Conservation (phyloP, 768 basidiomycete species). For the Lentinula sp. region DNA sequence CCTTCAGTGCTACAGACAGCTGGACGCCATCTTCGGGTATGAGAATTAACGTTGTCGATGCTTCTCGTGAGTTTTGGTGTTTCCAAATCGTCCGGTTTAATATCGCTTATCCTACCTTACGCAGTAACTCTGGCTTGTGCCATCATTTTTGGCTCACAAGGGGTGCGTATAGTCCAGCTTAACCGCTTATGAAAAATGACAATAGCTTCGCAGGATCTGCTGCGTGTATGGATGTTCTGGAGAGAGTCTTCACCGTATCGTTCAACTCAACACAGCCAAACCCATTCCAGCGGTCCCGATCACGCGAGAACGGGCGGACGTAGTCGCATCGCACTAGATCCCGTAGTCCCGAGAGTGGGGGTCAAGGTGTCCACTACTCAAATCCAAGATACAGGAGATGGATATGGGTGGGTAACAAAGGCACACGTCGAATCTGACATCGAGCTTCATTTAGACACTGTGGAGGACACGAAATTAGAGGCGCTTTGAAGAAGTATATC, state of each 20-base stretch:
- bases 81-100: no score
- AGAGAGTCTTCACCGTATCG: background rate
- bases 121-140: background rate
- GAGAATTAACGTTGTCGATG: background rate
- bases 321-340: background rate
- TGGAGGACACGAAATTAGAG: background rate
- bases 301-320: background rate
- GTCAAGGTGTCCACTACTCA: background rate
- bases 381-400: background rate
- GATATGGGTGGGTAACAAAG: background rate
- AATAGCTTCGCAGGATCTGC: background rate
- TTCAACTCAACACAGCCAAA: background rate
- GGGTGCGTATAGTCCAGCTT: background rate
- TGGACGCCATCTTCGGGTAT: background rate
- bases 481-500: background rate
- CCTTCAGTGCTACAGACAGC: background rate
- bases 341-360: background rate
- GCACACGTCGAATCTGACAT: background rate
- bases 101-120: background rate
- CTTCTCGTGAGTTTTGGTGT: background rate
- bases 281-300: background rate
- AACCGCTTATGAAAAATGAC: background rate
- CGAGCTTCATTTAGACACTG: background rate
- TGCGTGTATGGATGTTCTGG: background rate
- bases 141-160: background rate